Percentiles rank a stretch among this genome's conserved stretches.
phyloP scores from a whole-genome alignment of 2,329 filamentous ascomycete species.

The Daldinia eschscholtzii region DNA sequence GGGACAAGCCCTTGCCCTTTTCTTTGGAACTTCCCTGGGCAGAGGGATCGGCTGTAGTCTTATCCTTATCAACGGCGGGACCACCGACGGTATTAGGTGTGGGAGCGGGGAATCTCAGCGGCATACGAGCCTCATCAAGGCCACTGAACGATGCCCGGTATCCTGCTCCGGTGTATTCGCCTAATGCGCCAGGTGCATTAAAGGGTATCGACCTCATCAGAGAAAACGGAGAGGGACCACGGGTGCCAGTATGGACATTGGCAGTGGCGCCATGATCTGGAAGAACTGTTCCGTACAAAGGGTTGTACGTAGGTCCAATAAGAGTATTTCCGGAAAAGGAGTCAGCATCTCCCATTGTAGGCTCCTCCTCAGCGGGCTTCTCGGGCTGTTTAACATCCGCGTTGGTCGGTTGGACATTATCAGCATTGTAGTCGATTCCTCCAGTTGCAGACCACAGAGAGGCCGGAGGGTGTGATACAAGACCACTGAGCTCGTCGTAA shows the following conservation, averaged over 20 bases:
- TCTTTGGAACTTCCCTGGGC: background rate
- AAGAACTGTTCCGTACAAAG: too few relatives aligned
- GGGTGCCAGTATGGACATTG: background rate
- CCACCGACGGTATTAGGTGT: too few relatives aligned
- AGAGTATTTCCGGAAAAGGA: conserved; percentile 9
- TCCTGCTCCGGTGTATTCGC: background rate
- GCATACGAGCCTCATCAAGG: background rate
- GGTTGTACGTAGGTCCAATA: background rate
- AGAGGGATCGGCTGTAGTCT: background rate
- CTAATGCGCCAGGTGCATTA: background rate
- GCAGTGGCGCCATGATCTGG: background rate
- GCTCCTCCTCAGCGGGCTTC: background rate
- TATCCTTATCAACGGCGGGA: background rate
- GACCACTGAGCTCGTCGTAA: conserved; percentile 20
- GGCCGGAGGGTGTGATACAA: background rate
- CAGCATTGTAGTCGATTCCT: background rate
- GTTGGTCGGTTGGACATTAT: background rate
- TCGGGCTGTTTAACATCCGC: background rate
- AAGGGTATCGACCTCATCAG: too few relatives aligned
- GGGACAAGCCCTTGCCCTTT: background rate
- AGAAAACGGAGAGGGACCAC: background rate
- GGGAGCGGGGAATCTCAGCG: background rate
- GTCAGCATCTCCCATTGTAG: background rate
- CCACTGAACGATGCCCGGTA: background rate
- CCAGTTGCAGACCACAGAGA: background rate